Evolutionary conservation across 2,329 filamentous ascomycete species (phyloP).

Genomic region (Achaetomium macrosporum): DNA sequence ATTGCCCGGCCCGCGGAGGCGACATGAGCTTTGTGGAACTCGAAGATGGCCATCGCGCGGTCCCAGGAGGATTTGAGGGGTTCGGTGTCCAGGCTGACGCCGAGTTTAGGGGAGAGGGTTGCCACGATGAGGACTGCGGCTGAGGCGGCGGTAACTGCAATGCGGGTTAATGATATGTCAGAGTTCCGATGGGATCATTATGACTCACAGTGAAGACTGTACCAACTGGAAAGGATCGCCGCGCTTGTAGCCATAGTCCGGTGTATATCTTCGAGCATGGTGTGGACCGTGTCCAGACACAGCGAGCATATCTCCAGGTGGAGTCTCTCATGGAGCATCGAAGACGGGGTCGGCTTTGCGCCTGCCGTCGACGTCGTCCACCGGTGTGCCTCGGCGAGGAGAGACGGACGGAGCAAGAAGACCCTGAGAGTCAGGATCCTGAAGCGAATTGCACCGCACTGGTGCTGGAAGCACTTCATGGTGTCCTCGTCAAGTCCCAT

Average conservation of each 20-base stretch:
- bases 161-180: neutral
- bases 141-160: conserved; percentile 16
- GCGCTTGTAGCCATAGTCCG: neutral
- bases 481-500: conserved; percentile 3
- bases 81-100: conserved; percentile 11
- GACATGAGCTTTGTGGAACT: conserved; percentile 14
- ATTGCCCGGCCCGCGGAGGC: conserved; percentile 11
- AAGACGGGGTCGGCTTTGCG: neutral
- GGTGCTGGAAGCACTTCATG: conserved; percentile 3
- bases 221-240: conserved; percentile 17
- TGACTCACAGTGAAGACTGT: conserved; percentile 18
- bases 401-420: conserved; percentile 13
- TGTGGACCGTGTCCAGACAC: conserved; percentile 13
- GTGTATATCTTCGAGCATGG: conserved; percentile 14
- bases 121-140: conserved; percentile 19
- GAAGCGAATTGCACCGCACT: conserved; percentile 6
- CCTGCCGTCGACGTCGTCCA: conserved; percentile 1
- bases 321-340: conserved; percentile 9
- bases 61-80: conserved; percentile 16
- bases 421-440: conserved; percentile 10
- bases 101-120: conserved; percentile 12
- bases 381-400: conserved; percentile 16
- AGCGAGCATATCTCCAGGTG: conserved; percentile 12
- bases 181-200: neutral
- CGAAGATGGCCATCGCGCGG: conserved; percentile 17